Evolutionary conservation across 2,329 filamentous ascomycete species (phyloP), one percentile per base, ranked within the genome.

Genomic region (Aspergillus jensenii): DNA sequence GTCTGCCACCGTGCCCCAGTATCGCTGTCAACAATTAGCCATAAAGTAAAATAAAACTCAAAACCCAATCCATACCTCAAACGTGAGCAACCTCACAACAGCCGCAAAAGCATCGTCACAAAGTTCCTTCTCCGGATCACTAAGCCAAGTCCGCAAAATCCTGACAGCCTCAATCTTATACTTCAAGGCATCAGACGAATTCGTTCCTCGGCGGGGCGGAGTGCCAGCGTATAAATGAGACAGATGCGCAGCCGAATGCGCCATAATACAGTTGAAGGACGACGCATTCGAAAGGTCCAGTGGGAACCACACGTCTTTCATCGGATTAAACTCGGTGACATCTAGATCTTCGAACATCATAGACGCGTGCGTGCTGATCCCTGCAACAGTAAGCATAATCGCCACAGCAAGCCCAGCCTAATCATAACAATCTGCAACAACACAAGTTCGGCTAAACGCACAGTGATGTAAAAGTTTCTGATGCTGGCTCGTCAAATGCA

Each of bases 251-350:
- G 76, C 75, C 2, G 76, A 71, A 55, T 78, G 76, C 1, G 76
- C 75, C 73, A 78, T 76, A 41, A 76, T 71, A 17, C 68, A 70
- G 41, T 77, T 76, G 60, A 77, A 77, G 1, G 74, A 75, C 5
- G 75, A 73, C 2, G 73, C 68, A 53, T 78, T 77, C 4, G 76
- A 77, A 15, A 78, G 62, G 46, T 78, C 75, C 2, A 77, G 59
- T 0, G 76, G 74, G 25, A 75, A 65, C 71, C 73, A 78, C 31
- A 78, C 72, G 46, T 78, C 74, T 14, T 70, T 71, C 71, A 77
- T 75, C 1, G 75, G 69, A 55, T 75, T 74, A 49, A 77, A 76
- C 14, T 52, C 62, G 23, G 62, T 60, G 17, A 62, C 64, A n/a
- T 63, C 40, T 1, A 67, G 23, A 2, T 65, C 52, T 40, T 70